phyloP scores from a whole-genome alignment of 768 basidiomycete genomes.

The Termitomyces sp. region DNA sequence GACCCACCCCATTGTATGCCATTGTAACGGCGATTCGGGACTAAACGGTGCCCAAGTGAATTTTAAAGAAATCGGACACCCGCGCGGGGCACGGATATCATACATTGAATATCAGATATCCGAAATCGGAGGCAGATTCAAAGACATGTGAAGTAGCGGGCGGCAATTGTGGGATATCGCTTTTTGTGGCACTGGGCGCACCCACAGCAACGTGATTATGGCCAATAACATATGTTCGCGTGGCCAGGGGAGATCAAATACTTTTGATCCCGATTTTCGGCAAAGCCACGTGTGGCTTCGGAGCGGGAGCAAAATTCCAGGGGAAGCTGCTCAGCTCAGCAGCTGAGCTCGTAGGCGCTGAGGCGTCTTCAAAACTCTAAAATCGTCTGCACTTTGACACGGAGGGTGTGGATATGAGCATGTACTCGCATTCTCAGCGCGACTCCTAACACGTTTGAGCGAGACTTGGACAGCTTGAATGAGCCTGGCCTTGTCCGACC shows the following conservation, averaged over 20 bases:
- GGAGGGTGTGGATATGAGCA: not conserved
- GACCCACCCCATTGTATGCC: too few species aligned
- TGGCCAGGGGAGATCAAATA: not conserved
- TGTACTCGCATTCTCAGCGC: not conserved
- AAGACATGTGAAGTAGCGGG: not conserved
- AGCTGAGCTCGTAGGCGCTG: not conserved
- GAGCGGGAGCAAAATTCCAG: not conserved
- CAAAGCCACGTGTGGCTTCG: not conserved
- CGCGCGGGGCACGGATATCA: not conserved
- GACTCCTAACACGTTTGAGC: not conserved
- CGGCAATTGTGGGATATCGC: not conserved
- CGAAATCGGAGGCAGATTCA: not conserved
- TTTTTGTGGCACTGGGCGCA: not conserved
- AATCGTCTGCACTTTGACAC: not conserved
- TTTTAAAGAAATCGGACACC: not conserved
- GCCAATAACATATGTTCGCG: not conserved
- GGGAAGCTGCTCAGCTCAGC: not conserved
- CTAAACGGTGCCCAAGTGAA: not conserved
- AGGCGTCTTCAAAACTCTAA: not conserved
- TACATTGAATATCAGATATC: not conserved
- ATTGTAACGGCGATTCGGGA: not conserved
- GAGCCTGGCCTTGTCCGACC: not conserved
- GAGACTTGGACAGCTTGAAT: not conserved
- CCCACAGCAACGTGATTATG: not conserved
- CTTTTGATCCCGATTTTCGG: slow-evolving; percentile 1